These are phyloP conservation scores for Hysterangium stoloniferum DNA, from an alignment of 768 basidiomycete species.

Conservation along the genomic window DNA sequence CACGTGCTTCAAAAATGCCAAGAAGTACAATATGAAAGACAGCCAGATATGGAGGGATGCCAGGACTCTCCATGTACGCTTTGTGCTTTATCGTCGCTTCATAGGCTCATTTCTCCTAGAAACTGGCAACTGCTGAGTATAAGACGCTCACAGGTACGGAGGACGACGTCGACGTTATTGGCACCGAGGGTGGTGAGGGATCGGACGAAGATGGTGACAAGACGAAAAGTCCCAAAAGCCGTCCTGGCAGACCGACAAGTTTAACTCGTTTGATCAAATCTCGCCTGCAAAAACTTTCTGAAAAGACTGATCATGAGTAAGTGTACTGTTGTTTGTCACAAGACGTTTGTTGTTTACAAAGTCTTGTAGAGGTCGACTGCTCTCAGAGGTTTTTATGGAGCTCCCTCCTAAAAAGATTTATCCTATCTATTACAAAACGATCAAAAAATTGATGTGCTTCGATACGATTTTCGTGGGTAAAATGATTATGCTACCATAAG, in stretches of 20 bases:
- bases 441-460: conserved; percentile 72
- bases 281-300: conserved; percentile 63
- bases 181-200: conserved; percentile 30
- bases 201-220: conserved; percentile 37
- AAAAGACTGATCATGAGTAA: conserved; percentile 66
- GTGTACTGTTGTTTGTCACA: conserved; percentile 20
- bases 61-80: conserved; percentile 67
- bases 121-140: conserved; percentile 40
- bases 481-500: conserved; percentile 10
- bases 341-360: conserved; percentile 6
- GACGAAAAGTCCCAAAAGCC: conserved; percentile 40
- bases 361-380: conserved; percentile 47
- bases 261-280: conserved; percentile 60
- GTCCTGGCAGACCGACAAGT: conserved; percentile 33
- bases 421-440: conserved; percentile 72
- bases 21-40: conserved; percentile 73
- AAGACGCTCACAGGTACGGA: conserved; percentile 36
- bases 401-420: conserved; percentile 74
- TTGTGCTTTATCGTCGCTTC: neutral
- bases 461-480: conserved; percentile 63
- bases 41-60: conserved; percentile 77
- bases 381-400: conserved; percentile 76
- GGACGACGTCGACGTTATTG: conserved; percentile 29
- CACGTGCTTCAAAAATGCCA: conserved; percentile 72
- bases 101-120: conserved; percentile 26